Base-by-base conservation (phyloP, 1,139 yeast genomes). In the Saccharomycopsis hybrid region DNA sequence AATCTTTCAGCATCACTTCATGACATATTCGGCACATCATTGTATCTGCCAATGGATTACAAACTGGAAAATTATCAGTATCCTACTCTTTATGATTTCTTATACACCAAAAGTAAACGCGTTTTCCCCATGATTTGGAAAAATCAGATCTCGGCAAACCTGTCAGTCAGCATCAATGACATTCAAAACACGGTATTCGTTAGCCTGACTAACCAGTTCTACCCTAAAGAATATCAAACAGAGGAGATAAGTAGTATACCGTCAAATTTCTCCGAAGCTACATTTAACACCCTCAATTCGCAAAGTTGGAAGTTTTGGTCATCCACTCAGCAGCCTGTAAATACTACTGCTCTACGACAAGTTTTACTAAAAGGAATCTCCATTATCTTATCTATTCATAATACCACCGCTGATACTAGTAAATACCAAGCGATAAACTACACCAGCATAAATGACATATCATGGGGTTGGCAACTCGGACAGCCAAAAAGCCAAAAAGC, bases 391-490 rank as follows among this genome's bases (percentile, higher is more conserved):
- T 18, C 18, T 18, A 18, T 18, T 18, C 18, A 18, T 18, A 18
- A 18, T 18, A 18, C 18, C 18, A 18, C 18, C 18, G 18, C 18
- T 18, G 18, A 18, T 18, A 18, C 18, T 18, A 18, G 18, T 18
- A 18, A 18, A 39, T 47, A 3, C 28, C 41, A 29, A 43, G n/a
- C 24, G 36, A 43, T 27, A 59, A 35, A 51, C 36, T 32, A 18
- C 25, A 42, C 47, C 27, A 13, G 18, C 28, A 5, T 51, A 8
- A 30, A 38, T 25, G 8, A 33, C 4, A 24, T 48, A 3, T 36
- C 54, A 3, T 88, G 96, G 96, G 74, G 87, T 3, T 86, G 95
- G 95, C 74, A 72, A 1, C 66, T 71, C 1, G 70, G 71, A 4
- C 78, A 82, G 58, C 92, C 90, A 3, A 41, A 55, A 25, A 47